phyloP scores from a whole-genome alignment of 768 basidiomycete species.

The Lanmaoa rubissima region DNA sequence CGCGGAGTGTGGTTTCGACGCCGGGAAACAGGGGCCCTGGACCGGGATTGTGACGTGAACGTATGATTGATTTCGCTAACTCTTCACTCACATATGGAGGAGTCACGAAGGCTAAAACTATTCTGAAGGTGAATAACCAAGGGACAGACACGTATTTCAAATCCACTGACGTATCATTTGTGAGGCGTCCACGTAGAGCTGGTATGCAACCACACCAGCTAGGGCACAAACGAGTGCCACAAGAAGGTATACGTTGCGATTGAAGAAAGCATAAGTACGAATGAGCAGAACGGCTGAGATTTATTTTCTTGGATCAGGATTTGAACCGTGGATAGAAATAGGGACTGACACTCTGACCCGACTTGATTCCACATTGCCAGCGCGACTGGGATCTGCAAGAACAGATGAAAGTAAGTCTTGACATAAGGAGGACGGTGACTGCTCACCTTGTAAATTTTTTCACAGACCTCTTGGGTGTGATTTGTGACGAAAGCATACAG shows the following conservation, averaged over 20 bases:
- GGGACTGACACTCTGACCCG: conserved; percentile 64
- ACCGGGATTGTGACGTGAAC: conserved; percentile 30
- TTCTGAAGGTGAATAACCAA: conserved; percentile 11
- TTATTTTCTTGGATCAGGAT: conserved; percentile 10
- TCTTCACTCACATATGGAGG: conserved; percentile 52
- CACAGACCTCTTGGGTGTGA: conserved; percentile 61
- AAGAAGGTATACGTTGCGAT: conserved; percentile 68
- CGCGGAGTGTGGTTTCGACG: conserved; percentile 79
- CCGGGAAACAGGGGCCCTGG: conserved; percentile 73
- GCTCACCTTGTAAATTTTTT: conserved; percentile 66
- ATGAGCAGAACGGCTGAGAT: conserved; percentile 70
- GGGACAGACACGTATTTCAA: background rate
- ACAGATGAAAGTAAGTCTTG: background rate
- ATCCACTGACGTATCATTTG: conserved; percentile 66
- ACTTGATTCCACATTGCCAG: conserved; percentile 89
- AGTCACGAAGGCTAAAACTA: conserved; percentile 65
- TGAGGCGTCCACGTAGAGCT: conserved; percentile 74
- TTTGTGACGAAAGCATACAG: conserved; percentile 74
- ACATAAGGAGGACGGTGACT: background rate
- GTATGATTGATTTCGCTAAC: background rate
- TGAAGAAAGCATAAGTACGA: conserved; percentile 85
- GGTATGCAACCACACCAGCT: conserved; percentile 74
- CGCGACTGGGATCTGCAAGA: conserved; percentile 66
- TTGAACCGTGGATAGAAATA: background rate
- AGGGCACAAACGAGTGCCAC: conserved; percentile 62